Evolutionary conservation across 1,139 yeast species (phyloP), one percentile per base, ranked within the genome.

Genomic region (Pneumocystis oryctolagi): DNA sequence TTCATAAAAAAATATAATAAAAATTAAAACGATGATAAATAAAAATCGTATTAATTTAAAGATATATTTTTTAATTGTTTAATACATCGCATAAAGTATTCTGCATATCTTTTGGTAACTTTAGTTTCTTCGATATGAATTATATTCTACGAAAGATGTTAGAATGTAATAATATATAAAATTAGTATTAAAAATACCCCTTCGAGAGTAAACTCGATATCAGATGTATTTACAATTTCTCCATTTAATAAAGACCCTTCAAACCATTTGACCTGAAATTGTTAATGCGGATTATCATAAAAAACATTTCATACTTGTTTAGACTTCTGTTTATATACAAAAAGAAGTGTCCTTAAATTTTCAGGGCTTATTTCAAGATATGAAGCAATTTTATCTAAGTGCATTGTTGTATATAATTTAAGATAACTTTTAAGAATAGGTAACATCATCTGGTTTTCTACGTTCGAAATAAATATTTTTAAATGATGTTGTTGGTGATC

Each of bases 61-160:
- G 55, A 47, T 47, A 47, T n/a, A 25, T 28, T 47, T 47, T 47
- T 47, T 14, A 47, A 47, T 47, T 47, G 55, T 28, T 47, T 47
- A 12, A 47, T 75, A 71, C 77, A 78, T 68, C 81, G 75, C 64
- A 78, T 72, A 66, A 79, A 79, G 81, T 80, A 79, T 67, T 79
- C 80, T 59, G 78, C 78, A 65, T 75, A 78, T 70, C 76, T 76
- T 67, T 80, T 73, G 57, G 78, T 77, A 53, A 73, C 73, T 69
- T 77, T 78, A 62, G 76, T 73, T 69, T 78, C 80, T 61, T 78
- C 73, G 62, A 79, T 77, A 68, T 77, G 76, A 64, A 79, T 73
- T 62, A 77, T 66, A 65, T 76, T 25, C 55, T 47, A n/a, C 12
- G 25, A 47, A 42, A 47, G 18, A 20, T 9, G 12, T n/a, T 25